Evolutionary conservation across 305 asterid genomes (phyloP).

Genomic region (Coffea humblotiana): DNA sequence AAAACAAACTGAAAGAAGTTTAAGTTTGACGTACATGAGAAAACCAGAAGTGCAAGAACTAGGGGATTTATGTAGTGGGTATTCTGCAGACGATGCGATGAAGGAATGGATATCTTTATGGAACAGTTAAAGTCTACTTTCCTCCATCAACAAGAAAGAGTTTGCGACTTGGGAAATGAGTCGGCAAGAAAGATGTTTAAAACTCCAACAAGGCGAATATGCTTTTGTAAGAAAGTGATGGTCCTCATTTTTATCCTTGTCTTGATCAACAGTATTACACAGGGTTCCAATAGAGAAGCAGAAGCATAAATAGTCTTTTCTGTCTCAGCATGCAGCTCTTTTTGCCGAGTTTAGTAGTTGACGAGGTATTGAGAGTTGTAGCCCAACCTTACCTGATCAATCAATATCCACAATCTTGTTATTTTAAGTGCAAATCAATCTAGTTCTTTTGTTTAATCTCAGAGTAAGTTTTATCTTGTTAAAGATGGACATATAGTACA

Average conservation of each 20-base stretch:
- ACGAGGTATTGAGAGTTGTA: background rate
- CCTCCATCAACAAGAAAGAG: conserved; percentile 29
- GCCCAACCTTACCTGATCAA: background rate
- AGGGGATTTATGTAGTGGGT: background rate
- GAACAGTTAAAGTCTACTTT: conserved; percentile 50
- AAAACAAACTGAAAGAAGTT: background rate
- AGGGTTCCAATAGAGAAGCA: background rate
- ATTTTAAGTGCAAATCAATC: background rate
- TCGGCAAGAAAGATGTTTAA: background rate
- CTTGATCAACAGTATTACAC: background rate
- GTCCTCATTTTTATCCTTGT: background rate
- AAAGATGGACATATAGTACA: background rate
- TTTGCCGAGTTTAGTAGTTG: background rate
- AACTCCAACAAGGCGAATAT: background rate
- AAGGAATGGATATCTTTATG: conserved; percentile 54
- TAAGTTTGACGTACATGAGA: background rate
- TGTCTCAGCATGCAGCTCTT: too few species aligned
- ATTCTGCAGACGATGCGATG: background rate
- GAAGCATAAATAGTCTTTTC: too few species aligned
- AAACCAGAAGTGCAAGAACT: background rate
- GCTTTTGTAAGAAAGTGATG: background rate
- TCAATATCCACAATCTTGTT: background rate
- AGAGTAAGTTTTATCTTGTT: background rate
- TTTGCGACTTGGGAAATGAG: background rate
- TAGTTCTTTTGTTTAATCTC: too few species aligned